Conservation (phyloP, 2,329 filamentous ascomycete genomes). For the Colletotrichum tofieldiae region DNA sequence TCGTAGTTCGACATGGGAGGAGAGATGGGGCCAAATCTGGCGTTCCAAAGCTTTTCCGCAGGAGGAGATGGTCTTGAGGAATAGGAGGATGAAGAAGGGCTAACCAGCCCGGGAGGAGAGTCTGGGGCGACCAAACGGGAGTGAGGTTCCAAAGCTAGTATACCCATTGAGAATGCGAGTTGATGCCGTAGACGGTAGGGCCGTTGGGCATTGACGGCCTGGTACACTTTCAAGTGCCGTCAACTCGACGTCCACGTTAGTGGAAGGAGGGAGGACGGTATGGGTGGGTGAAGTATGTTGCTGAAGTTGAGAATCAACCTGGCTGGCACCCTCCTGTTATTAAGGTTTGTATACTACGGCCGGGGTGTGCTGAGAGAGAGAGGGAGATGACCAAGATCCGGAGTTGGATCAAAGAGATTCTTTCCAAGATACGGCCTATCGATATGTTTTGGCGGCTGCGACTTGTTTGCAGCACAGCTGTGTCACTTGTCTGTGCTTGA, state of each 20-base stretch:
- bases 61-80: constrained; percentile 60
- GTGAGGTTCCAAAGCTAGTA: constrained; percentile 66
- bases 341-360: constrained; percentile 32
- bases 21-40: constrained; percentile 59
- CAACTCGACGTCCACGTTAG: neutral
- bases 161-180: constrained; percentile 67
- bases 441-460: constrained; percentile 5
- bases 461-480: neutral
- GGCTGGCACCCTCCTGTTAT: constrained; percentile 28
- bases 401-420: constrained; percentile 13
- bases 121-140: constrained; percentile 66
- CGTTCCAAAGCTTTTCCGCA: constrained; percentile 63
- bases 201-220: constrained; percentile 31
- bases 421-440: neutral
- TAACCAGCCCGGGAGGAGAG: constrained; percentile 70
- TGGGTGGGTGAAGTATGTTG: neutral
- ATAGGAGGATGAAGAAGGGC: constrained; percentile 65
- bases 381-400: constrained; percentile 3
- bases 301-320: constrained; percentile 8
- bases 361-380: constrained; percentile 25
- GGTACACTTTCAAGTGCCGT: neutral
- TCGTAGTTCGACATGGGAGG: constrained; percentile 74
- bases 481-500: neutral
- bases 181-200: constrained; percentile 18
- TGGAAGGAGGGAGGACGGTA: constrained; percentile 3